Base-by-base conservation (phyloP, 441 rosid species). In the Raphanus hybrid region DNA sequence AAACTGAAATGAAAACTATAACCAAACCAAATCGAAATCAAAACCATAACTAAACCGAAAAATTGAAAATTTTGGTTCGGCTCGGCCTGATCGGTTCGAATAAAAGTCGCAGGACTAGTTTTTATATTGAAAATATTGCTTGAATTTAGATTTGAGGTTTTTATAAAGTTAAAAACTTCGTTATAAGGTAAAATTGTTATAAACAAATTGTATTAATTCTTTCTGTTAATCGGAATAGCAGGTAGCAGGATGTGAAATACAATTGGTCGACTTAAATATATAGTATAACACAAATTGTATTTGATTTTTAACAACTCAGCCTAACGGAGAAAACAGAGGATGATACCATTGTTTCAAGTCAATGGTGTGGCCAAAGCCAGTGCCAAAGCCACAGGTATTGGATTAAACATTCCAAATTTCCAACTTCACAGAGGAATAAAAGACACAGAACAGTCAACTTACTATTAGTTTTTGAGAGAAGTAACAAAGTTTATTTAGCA, bases 271-370 rank as follows among this genome's bases (percentile, higher is more conserved):
- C 10, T 55, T 26, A 29, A 29, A 23, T 70, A 62, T 39, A 16
- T 11, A 15, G 20, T n/a, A 75, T n/a, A 45, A 67, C 9, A 3
- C 6, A 61, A 52, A 34, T 60, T 18, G 9, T 15, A 64, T 70
- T 41, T 45, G 37, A 6, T 50, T 26, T 5, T 61, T n/a, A 69
- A 67, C 69, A 73, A 73, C 81, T 39, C 74, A 68, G 70, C 74
- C 81, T 63, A 73, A 68, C 66, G 74, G n/a, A 60, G 77, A 78
- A 78, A 67, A 61, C 66, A 61, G 43, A 27, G 81, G 39, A 20
- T 39, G 52, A 14, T 29, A 4, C 50, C 50, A 12, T 67, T 60
- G 77, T 61, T 29, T 61, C 43, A 78, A 74, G 78, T 78, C 82
- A 78, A 73, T 73, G 81, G 75, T 54, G 18, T 73, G 41, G 65